A percentile compares a stretch with the other conserved stretches of the same genome.
phyloP scores from a whole-genome alignment of 2,329 filamentous ascomycete species.

The Simplicillium sp. region DNA sequence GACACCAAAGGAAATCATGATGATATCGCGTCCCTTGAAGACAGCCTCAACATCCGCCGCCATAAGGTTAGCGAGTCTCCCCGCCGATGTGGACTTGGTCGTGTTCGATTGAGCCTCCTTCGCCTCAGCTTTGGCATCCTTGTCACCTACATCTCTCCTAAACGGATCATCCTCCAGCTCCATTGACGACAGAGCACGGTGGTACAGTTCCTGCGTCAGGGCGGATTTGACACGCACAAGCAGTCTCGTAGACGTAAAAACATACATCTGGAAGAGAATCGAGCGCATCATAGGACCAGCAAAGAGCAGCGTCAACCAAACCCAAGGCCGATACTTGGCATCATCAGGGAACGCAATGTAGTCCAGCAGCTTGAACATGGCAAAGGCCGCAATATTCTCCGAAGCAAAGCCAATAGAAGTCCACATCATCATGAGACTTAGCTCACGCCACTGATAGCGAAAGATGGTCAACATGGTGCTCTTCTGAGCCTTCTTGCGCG shows the following conservation, averaged over 20 bases:
- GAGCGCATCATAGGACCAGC: conserved; percentile 37
- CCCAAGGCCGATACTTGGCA: conserved; percentile 35
- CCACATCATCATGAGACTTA: conserved; percentile 36
- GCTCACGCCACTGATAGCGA: conserved; percentile 30
- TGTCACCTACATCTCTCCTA: conserved; percentile 8
- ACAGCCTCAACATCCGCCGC: conserved; percentile 49
- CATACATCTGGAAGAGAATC: conserved; percentile 44
- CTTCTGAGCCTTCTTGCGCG: conserved; percentile 27
- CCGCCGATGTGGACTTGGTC: conserved; percentile 32
- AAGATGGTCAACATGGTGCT: conserved; percentile 35
- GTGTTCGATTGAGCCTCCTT: conserved; percentile 15
- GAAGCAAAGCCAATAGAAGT: conserved; percentile 24
- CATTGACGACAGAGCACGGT: conserved; percentile 44
- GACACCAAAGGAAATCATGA: conserved; percentile 34
- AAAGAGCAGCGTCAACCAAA: conserved; percentile 46
- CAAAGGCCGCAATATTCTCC: conserved; percentile 43
- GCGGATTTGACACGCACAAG: conserved; percentile 46
- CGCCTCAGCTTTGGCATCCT: conserved; percentile 14
- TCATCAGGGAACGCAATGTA: conserved; percentile 37
- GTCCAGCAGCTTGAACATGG: conserved; percentile 41
- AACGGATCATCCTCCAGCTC: conserved; percentile 47
- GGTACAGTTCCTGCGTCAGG: conserved; percentile 49
- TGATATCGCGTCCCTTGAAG: conserved; percentile 38
- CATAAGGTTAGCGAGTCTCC: conserved; percentile 47
- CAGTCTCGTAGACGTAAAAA: conserved; percentile 47